These are phyloP conservation scores for Penicillium lagena DNA, from an alignment of 495 filamentous ascomycete genomes.

Conservation along the genomic window DNA sequence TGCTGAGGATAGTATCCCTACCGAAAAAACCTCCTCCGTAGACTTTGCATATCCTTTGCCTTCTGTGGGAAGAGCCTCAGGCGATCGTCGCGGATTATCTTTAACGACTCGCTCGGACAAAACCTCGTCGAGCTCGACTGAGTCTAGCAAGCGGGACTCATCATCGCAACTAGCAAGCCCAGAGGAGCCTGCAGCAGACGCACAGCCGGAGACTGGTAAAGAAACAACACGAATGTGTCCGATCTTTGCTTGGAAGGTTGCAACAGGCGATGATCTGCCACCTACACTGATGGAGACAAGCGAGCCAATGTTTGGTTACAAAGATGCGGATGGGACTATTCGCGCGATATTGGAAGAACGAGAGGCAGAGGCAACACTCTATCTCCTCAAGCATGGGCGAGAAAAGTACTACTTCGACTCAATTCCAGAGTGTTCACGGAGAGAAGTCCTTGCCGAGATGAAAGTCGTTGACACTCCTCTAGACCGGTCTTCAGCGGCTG, in stretches of 20 bases:
- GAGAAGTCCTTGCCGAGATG: background rate
- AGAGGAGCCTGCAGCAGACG: too few relatives aligned
- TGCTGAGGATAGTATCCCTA: background rate
- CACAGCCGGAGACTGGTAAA: background rate
- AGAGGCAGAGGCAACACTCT: background rate
- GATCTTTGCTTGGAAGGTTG: slow-evolving; percentile 2
- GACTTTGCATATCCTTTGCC: too few relatives aligned
- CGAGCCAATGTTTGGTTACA: background rate
- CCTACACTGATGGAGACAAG: background rate
- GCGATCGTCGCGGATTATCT: too few relatives aligned
- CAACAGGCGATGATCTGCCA: background rate
- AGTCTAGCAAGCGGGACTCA: too few relatives aligned
- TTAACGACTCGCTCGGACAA: too few relatives aligned
- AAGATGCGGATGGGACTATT: background rate
- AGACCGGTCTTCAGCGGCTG: background rate
- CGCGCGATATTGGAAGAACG: slow-evolving; percentile 2
- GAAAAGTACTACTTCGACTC: background rate
- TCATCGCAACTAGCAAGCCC: too few relatives aligned
- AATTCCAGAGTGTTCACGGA: background rate
- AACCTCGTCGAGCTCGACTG: too few relatives aligned
- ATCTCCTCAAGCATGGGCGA: background rate
- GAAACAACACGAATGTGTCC: background rate
- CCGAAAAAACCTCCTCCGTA: background rate
- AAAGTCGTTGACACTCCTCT: background rate
- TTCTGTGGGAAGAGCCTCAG: too few relatives aligned